Conservation (phyloP, 306 rosid genomes). For the Nissolia schottii region DNA sequence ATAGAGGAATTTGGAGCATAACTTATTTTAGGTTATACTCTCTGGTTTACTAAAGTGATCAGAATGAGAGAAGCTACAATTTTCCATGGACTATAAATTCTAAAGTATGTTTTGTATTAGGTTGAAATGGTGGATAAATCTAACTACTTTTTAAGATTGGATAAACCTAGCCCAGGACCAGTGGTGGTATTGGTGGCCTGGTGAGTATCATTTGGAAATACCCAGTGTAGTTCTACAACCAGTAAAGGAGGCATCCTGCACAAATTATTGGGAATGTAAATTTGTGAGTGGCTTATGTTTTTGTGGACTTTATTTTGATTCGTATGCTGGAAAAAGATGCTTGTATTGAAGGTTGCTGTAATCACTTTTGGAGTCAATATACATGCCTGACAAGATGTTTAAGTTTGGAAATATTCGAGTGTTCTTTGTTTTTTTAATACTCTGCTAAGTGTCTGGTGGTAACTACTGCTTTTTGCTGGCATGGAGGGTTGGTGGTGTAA, state of each 20-base stretch:
- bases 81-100: not conserved
- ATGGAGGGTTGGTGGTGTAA: conserved; percentile 12
- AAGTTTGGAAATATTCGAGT: conserved; percentile 1
- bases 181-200: conserved; percentile 12
- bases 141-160: not conserved
- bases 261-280: conserved; percentile 15
- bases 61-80: not conserved
- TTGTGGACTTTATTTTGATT: not conserved
- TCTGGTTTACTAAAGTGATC: not conserved
- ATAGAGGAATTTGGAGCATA: conserved; percentile 11
- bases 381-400: conserved; percentile 5
- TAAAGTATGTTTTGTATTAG: conserved; percentile 5
- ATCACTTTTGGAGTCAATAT: conserved; percentile 16
- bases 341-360: not conserved
- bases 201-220: conserved; percentile 14
- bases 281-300: not conserved
- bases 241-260: conserved; percentile 8
- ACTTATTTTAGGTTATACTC: conserved; percentile 7
- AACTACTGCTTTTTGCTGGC: conserved; percentile 18
- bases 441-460: conserved; percentile 7
- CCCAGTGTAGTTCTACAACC: conserved; percentile 21
- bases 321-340: not conserved
- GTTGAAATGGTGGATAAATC: conserved; percentile 15
- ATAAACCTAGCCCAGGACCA: not conserved
- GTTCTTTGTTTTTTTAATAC: conserved; percentile 11